A percentile compares a stretch with the other conserved stretches of the same genome.
These are phyloP conservation scores for Torulaspora indica DNA, from an alignment of 805 yeast species.

Conservation along the genomic window DNA sequence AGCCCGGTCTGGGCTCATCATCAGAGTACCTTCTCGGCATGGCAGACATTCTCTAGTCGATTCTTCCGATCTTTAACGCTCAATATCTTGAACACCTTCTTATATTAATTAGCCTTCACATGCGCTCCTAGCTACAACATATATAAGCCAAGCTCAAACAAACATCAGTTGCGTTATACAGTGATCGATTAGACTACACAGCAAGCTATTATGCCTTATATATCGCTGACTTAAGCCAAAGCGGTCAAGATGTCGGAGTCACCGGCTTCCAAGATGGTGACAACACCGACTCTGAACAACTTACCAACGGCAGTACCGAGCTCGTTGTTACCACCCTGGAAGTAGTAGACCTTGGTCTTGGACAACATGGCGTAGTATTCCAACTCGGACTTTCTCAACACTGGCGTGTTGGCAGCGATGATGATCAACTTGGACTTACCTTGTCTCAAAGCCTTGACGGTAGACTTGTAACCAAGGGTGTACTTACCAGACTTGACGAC, in stretches of 20 bases:
- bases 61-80: no score
- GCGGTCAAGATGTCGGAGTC: slow-evolving; percentile 96
- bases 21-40: slow-evolving; percentile 9
- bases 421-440: slow-evolving; percentile 98
- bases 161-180: neutral
- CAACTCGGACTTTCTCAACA: slow-evolving; percentile 98
- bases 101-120: neutral
- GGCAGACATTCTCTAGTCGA: neutral
- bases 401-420: slow-evolving; percentile 99
- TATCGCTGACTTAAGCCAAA: slow-evolving; percentile 38
- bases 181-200: neutral
- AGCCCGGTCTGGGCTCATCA: slow-evolving; percentile 6
- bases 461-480: slow-evolving; percentile 99
- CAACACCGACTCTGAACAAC: slow-evolving; percentile 98
- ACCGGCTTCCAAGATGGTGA: slow-evolving; percentile 96
- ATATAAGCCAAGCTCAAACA: neutral
- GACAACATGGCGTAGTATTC: slow-evolving; percentile 99
- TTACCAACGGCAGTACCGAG: slow-evolving; percentile 99
- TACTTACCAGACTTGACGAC: slow-evolving; percentile 99
- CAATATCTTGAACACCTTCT: neutral
- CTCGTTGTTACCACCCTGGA: slow-evolving; percentile 99
- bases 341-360: slow-evolving; percentile 94
- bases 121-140: neutral
- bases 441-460: slow-evolving; percentile 96
- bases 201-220: neutral